A percentile compares a stretch with the other conserved stretches of the same genome.
These are phyloP conservation scores for Podospora pseudopauciseta DNA, from an alignment of 495 filamentous ascomycete species.

Conservation along the genomic window DNA sequence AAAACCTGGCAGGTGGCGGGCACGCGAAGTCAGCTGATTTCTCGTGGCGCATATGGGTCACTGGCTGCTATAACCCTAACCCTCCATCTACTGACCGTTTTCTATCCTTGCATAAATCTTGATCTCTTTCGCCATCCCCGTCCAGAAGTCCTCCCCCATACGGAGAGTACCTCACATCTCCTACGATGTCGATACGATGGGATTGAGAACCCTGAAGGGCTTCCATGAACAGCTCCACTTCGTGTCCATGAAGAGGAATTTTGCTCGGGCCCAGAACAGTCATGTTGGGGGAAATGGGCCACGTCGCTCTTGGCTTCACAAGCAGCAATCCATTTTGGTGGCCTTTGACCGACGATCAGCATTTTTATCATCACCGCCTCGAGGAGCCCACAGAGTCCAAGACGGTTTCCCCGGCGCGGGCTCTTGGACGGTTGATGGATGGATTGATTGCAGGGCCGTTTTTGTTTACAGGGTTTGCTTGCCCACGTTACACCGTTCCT, in stretches of 20 bases:
- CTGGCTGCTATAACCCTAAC: conserved; percentile 11
- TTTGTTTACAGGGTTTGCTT: background rate
- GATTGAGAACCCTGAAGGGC: background rate
- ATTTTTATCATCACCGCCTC: background rate
- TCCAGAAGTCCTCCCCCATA: too few relatives aligned
- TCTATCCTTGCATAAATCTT: background rate
- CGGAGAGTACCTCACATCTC: background rate
- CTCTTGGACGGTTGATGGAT: background rate
- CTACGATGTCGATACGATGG: background rate
- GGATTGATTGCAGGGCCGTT: conserved; percentile 6
- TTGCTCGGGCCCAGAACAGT: background rate
- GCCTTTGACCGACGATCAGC: background rate
- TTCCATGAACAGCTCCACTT: background rate
- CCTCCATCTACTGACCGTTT: background rate
- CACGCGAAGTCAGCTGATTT: conserved; percentile 27
- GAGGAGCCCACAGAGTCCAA: background rate
- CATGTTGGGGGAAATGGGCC: background rate
- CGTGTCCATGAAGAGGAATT: background rate
- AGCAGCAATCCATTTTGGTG: background rate
- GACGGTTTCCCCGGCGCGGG: background rate
- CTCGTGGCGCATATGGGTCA: background rate
- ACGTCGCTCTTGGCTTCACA: background rate
- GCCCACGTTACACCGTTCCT: conserved; percentile 11
- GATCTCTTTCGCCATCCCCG: too few relatives aligned
- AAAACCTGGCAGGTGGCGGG: conserved; percentile 2